Base-by-base conservation (phyloP, 768 basidiomycete species). In the Mycena indigotica region DNA sequence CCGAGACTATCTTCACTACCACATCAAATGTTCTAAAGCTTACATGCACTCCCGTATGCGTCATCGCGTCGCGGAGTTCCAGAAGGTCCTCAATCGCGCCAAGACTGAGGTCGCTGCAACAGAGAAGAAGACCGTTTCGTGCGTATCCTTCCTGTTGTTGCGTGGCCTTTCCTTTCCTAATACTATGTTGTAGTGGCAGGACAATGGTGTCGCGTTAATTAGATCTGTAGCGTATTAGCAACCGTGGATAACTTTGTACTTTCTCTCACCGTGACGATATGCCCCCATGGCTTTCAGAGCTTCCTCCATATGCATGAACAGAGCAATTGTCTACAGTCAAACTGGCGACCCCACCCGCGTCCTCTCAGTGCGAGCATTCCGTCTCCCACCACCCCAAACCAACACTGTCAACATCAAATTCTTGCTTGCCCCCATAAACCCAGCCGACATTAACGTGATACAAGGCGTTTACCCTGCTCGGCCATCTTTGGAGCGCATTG, bases 21-120 rank as follows among this genome's bases (percentile, higher is more conserved):
- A 98, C 70, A 97, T 99, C 82, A 98, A 96, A 68, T 95, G 94
- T 70, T 95, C 89, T 52, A 98, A 98, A 73, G 97, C 96, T 0
- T 98, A 99, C 75, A 96, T 99, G 93, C 96, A 98, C 74, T 95
- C 93, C 2, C 82, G 97, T 44, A 95, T 98, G 94, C 82, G 97
- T 58, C 82, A 89, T 65, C 86, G 97, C 10, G 97, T 97, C 13
- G 84, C 90, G 1, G 93, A 97, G 73, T 98, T 99, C 80, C 91
- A 93, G 75, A 94, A 94, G 73, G 87, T 99, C 51, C 74, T 99
- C 68, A 98, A 98, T 69, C 80, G 97, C 50, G 95, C 97, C 6
- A 98, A 98, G 83, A 89, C 91, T 24, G 97, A 98, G 73, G 85
- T 84, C 5, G 87, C 86, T 2, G 84, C 83, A 3, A 82, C 80